Conservation (phyloP, 768 basidiomycete genomes). For the Boletus subparvulus region DNA sequence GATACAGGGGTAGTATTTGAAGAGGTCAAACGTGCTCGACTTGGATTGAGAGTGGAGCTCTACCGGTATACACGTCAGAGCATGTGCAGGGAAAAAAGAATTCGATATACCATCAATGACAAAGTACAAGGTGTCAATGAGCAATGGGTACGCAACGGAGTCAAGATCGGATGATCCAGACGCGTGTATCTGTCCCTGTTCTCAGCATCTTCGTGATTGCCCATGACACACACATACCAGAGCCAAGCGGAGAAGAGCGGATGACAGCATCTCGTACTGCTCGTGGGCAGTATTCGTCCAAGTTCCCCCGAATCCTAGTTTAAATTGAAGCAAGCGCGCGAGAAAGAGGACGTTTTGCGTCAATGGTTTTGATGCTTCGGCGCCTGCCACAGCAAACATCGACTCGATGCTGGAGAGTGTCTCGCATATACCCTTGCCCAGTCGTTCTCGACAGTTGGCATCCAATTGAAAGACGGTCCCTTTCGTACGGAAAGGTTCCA, state of each 20-base stretch:
- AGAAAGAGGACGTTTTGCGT: constrained; percentile 54
- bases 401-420: constrained; percentile 45
- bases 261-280: constrained; percentile 41
- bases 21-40: constrained; percentile 53
- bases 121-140: constrained; percentile 74
- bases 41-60: constrained; percentile 65
- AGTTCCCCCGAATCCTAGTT: constrained; percentile 58
- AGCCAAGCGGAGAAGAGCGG: constrained; percentile 46
- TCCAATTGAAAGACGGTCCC: constrained; percentile 51
- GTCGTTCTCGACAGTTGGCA: constrained; percentile 50
- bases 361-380: constrained; percentile 26
- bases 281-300: constrained; percentile 57
- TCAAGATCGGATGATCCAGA: constrained; percentile 50
- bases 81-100: too few relatives aligned
- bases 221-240: constrained; percentile 43
- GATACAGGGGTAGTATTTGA: constrained; percentile 59
- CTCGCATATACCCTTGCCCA: constrained; percentile 49
- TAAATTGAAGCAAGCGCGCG: constrained; percentile 69
- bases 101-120: constrained; percentile 62
- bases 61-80: constrained; percentile 26
- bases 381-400: constrained; percentile 27
- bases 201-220: constrained; percentile 1
- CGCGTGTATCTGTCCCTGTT: constrained; percentile 48
- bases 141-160: constrained; percentile 57
- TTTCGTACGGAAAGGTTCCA: constrained; percentile 58